Evolutionary conservation across 192 early-diverging fungal species (phyloP), one percentile per base, ranked within the genome.

Genomic region (Entophlyctis helioformis): DNA sequence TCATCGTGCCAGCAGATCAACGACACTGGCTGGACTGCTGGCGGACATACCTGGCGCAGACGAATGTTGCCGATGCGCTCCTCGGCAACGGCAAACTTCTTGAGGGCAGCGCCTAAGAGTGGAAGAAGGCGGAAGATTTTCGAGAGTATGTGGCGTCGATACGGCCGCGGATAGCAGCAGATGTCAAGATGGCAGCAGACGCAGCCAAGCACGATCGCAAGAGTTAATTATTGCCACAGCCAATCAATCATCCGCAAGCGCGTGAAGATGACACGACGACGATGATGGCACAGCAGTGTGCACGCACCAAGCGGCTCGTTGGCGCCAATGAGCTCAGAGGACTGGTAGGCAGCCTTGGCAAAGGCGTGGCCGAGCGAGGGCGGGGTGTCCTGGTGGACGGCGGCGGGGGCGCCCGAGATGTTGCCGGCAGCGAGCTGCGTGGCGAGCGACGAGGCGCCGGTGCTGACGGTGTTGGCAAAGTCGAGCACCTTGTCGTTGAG

Each of bases 31-130:
- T n/a, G n/a, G n/a, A n/a, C n/a, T n/a, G n/a, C n/a, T n/a, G n/a
- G n/a, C n/a, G n/a, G n/a, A 28, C 46, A 12, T 41, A 65, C 55
- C 62, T 61, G 55, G 48, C 60, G 53, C 18, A 90, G 36, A 45
- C 87, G 77, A 25, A 76, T 72, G 13, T 83, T 76, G 24, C 91
- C 95, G 31, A 96, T 75, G 51, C 78, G 78, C 37, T 96, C 90
- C 45, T 89, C 76, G 22, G 85, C 78, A n/a, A 71, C 65, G 0
- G 81, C 86, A 56, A 88, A 86, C 64, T 91, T 91, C 50, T 75
- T 76, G 60, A 96, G 59, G 2, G 89, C 91, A 9, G 79, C 79
- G 8, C 87, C 71, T 72, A 45, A 27, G 8, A 50, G 27, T 31
- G 31, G 31, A 25, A 31, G n/a, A 20, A 29, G 20, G 24, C 22